phyloP scores from a whole-genome alignment of 2,329 filamentous ascomycete species.

The Curvularia sp. region DNA sequence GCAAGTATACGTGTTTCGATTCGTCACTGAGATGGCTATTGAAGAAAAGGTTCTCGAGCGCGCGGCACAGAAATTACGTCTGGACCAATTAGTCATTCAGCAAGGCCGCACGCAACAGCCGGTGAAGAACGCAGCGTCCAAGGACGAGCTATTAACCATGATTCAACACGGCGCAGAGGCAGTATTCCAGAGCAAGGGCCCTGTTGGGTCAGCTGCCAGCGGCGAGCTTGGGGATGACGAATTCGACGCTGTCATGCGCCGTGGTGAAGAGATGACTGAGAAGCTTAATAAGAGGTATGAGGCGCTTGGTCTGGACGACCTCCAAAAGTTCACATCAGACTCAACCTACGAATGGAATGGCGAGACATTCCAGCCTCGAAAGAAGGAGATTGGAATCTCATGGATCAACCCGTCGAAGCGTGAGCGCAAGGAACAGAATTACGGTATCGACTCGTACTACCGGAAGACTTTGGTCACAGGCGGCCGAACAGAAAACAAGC shows the following conservation, averaged over 20 bases:
- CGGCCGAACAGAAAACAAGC: slow-evolving; percentile 78
- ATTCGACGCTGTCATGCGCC: slow-evolving; percentile 85
- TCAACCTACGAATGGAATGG: slow-evolving; percentile 99
- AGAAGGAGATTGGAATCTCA: slow-evolving; percentile 85
- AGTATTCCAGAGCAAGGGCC: slow-evolving; percentile 80
- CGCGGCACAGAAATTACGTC: slow-evolving; percentile 92
- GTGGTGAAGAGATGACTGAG: slow-evolving; percentile 87
- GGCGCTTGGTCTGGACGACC: slow-evolving; percentile 92
- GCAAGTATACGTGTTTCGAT: slow-evolving; percentile 94
- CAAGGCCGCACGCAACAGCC: slow-evolving; percentile 93
- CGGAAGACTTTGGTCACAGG: slow-evolving; percentile 86
- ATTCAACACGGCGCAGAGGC: slow-evolving; percentile 98
- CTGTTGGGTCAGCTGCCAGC: slow-evolving; percentile 66
- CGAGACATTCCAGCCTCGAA: slow-evolving; percentile 85
- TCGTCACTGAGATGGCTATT: slow-evolving; percentile 97
- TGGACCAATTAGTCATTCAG: slow-evolving; percentile 97
- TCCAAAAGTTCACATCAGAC: slow-evolving; percentile 97
- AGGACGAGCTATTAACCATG: slow-evolving; percentile 96
- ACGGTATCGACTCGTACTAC: slow-evolving; percentile 99
- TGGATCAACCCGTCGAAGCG: slow-evolving; percentile 99
- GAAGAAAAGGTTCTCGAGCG: slow-evolving; percentile 98
- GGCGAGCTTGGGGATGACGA: slow-evolving; percentile 81
- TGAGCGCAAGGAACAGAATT: slow-evolving; percentile 96
- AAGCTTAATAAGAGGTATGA: slow-evolving; percentile 93
- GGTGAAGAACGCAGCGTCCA: slow-evolving; percentile 88